Base-by-base conservation (phyloP, 1,139 yeast species). In the Kodamaea arcana region DNA sequence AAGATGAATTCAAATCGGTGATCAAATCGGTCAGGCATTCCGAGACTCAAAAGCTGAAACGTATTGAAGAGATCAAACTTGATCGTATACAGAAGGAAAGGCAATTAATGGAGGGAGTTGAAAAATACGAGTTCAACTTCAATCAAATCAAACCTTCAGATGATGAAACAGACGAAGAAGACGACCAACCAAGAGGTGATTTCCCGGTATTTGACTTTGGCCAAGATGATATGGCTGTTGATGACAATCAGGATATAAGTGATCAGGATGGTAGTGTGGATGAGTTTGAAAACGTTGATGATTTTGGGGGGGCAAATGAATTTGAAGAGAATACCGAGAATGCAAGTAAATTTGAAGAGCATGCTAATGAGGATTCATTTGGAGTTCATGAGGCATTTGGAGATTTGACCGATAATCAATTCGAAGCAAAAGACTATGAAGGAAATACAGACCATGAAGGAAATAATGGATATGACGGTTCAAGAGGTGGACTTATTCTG, bases 1-100 rank as follows among this genome's bases (percentile, higher is more conserved):
- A 58, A 8, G 50, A 54, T 2, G 70, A 67, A 32, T 69, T 71
- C 38, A 56, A 56, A 23, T 43, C 54, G 9, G 70, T 68, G 2
- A 50, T 66, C 4, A 47, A 44, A n/a, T 54, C 69, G 2, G 56
- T 75, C 7, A 51, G 68, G 29, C 33, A 34, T 4, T 72, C 73
- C 4, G 67, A 63, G 26, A 25, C 26, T 8, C 30, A 31, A 12
- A 45, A 45, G 32, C 60, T 54, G 39, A 42, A 52, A 17, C 43
- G 44, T 27, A 48, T 61, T 4, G 55, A 50, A 24, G 44, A 46
- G 27, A 37, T 60, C 2, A 25, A 52, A 15, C 48, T 45, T 15
- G 61, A 56, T 25, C 51, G 49, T 33, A 56, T 52, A 2, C 37
- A 41, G 18, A 45, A 47, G 35, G 58, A 59, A 50, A 49, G 36